Conservation (phyloP, 1,284 basidiomycete species). For the Puccinia horiana region DNA sequence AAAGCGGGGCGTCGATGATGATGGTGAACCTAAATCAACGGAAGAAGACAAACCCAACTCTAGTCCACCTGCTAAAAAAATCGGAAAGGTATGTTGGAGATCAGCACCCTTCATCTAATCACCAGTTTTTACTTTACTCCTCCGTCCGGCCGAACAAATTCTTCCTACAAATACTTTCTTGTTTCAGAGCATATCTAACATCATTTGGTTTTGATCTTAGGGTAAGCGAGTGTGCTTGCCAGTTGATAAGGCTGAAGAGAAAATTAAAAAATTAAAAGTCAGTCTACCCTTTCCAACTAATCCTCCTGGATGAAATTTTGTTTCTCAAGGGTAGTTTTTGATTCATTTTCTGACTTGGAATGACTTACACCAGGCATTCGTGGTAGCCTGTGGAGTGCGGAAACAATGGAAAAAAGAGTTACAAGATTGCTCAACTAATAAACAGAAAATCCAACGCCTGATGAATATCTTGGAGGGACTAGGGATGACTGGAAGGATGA, state of each 20-base stretch:
- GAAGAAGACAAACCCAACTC: background rate
- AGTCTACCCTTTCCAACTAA: conserved; percentile 21
- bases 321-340: background rate
- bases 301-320: background rate
- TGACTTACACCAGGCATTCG: conserved; percentile 59
- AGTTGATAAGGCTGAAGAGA: conserved; percentile 64
- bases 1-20: background rate
- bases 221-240: conserved; percentile 3
- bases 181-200: background rate
- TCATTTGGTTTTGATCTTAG: background rate
- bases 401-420: conserved; percentile 80
- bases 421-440: conserved; percentile 65
- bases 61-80: background rate
- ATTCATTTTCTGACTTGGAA: conserved; percentile 61
- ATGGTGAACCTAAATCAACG: background rate
- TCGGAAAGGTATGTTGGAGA: conserved; percentile 4
- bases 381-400: conserved; percentile 75
- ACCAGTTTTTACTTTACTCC: background rate
- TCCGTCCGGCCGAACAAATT: background rate
- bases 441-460: conserved; percentile 69
- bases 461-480: conserved; percentile 69
- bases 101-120: background rate
- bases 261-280: conserved; percentile 67
- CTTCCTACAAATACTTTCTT: background rate
- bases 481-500: conserved; percentile 77